These are phyloP conservation scores for Saccharomyces kudriavzevii DNA, from an alignment of 805 yeast species.

Conservation along the genomic window DNA sequence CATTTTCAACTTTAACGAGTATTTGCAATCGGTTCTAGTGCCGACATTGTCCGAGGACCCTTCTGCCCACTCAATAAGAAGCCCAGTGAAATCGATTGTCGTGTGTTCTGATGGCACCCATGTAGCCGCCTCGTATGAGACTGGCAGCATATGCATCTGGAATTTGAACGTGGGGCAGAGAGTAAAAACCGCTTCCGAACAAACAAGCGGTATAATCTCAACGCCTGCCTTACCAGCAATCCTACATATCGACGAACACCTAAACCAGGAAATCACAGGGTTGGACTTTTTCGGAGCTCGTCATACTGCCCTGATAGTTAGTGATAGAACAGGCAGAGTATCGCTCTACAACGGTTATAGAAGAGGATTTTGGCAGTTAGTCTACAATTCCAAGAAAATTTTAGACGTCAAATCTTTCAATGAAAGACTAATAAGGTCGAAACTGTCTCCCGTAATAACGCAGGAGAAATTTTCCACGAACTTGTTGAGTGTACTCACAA, in stretches of 20 bases:
- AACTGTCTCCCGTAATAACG: conserved; percentile 7
- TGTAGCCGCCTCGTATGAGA: conserved; percentile 58
- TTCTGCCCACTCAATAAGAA: conserved; percentile 22
- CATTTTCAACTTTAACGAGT: conserved; percentile 64
- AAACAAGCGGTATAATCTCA: conserved; percentile 7
- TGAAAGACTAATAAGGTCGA: conserved; percentile 8
- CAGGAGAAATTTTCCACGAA: conserved; percentile 3
- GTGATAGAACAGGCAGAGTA: conserved; percentile 50
- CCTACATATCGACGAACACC: conserved; percentile 30
- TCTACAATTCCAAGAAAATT: conserved; percentile 17
- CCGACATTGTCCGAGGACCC: conserved; percentile 9
- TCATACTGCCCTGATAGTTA: conserved; percentile 48
- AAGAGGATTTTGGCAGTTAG: conserved; percentile 28
- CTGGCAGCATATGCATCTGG: conserved; percentile 68
- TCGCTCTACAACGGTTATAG: conserved; percentile 58
- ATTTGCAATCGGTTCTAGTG: conserved; percentile 34
- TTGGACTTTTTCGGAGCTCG: conserved; percentile 42
- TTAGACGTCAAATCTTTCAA: conserved; percentile 7
- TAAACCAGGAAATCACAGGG: conserved; percentile 32
- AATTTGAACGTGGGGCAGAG: conserved; percentile 33
- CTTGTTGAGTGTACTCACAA: conserved; percentile 21
- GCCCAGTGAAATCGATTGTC: conserved; percentile 46
- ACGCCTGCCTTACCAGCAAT: conserved; percentile 17
- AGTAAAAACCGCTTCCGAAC: conserved; percentile 18
- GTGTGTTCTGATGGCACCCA: conserved; percentile 63